Evolutionary conservation across 2,329 filamentous ascomycete species (phyloP), one percentile per base, ranked within the genome.

Genomic region (Xylariaceae sp.): DNA sequence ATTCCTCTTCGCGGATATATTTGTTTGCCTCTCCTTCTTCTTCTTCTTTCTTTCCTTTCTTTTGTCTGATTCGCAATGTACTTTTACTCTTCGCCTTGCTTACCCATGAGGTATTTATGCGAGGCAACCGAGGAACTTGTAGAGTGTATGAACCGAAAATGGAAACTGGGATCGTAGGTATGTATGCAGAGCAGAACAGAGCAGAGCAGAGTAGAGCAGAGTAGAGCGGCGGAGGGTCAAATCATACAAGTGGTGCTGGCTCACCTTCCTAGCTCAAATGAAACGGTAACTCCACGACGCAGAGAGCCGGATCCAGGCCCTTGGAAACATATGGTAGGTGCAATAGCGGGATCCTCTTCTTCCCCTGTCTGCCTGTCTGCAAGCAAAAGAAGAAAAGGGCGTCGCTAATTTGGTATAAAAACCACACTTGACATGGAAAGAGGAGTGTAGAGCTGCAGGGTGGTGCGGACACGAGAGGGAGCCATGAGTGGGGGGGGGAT

Each of bases 31-130:
- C 44, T 64, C 77, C 71, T 61, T 71, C 71, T 47, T 68, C 64
- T 29, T 68, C 67, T 24, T 73, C 71, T 36, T 65, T 53, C 45
- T 60, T 57, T 53, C 62, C 67, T 14, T 60, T 60, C 14, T 62
- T 71, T 69, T 51, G 73, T 71, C 51, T 78, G 73, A 67, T 85
- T 84, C 39, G 83, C 45, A n/a, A 39, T 19, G 26, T 24, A 73
- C 71, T 45, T 63, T 58, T 48, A 63, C 53, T 37, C 62, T 67
- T n/a, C 60, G 56, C 12, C n/a, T n/a, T n/a, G n/a, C n/a, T n/a
- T n/a, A n/a, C n/a, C 56, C 82, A 40, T 40, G 19, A 16, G 4
- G 17, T 40, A 40, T 54, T 29, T 41, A 37, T 26, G 36, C 26
- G n/a, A 28, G 47, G 36, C 43, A 53, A 28, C 31, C 31, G 34